Conservation (phyloP, 169 alveolate genomes). For the Eimeria sp. region DNA sequence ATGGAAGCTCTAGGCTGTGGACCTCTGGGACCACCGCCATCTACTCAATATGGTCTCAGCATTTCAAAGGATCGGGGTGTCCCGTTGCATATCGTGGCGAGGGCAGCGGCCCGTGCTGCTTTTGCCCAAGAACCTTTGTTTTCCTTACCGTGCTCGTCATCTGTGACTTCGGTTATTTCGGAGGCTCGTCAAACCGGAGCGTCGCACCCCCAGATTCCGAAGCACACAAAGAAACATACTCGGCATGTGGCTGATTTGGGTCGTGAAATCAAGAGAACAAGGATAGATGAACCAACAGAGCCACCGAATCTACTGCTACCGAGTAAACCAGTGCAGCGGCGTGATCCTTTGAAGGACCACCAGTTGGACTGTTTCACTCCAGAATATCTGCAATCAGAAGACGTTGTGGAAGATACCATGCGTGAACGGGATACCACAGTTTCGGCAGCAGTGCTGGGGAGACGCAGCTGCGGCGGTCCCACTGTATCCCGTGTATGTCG, state of each 20-base stretch:
- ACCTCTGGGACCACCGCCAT: background rate
- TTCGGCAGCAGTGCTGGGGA: background rate
- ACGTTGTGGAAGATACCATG: background rate
- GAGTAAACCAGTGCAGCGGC: background rate
- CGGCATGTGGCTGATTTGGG: background rate
- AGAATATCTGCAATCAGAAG: background rate
- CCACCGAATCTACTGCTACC: background rate
- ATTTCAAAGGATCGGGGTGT: background rate
- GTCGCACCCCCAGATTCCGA: background rate
- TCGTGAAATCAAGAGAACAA: background rate
- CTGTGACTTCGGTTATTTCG: background rate
- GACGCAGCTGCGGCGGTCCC: background rate
- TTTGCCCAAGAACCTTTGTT: conserved; percentile 23
- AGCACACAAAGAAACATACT: background rate
- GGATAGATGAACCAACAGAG: background rate
- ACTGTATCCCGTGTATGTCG: background rate
- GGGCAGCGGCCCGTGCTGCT: conserved; percentile 46
- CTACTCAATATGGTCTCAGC: too few species aligned
- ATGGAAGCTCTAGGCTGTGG: background rate
- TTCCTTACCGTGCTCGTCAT: background rate
- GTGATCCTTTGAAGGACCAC: background rate
- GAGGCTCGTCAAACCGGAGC: background rate
- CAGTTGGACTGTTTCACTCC: background rate
- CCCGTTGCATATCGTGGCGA: conserved; percentile 2
- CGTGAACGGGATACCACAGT: background rate